These are phyloP conservation scores for Talaromyces amestolkiae DNA, from an alignment of 2,329 filamentous ascomycete genomes.

Conservation along the genomic window DNA sequence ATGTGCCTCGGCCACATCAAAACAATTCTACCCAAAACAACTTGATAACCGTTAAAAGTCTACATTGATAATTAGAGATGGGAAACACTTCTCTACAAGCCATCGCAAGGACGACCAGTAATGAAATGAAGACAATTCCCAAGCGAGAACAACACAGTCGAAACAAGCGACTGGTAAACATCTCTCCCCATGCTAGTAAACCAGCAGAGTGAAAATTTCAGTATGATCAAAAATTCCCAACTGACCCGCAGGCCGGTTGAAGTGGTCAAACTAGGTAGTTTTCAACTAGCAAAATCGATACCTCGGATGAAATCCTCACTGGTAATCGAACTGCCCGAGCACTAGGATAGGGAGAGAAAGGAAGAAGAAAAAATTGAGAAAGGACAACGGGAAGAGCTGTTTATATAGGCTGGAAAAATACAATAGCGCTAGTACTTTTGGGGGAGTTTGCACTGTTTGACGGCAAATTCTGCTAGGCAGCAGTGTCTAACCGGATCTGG, in stretches of 20 bases:
- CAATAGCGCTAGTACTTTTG: constrained; percentile 9
- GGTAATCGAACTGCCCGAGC: constrained; percentile 74
- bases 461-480: neutral
- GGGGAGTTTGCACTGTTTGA: constrained; percentile 17
- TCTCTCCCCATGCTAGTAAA: neutral
- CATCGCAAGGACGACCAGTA: constrained; percentile 36
- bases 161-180: neutral
- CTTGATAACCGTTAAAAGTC: neutral
- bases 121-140: constrained; percentile 39
- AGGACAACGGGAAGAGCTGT: constrained; percentile 9
- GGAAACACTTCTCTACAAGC: constrained; percentile 38
- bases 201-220: neutral
- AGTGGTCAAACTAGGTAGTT: constrained; percentile 78
- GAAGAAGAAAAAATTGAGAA: constrained; percentile 31
- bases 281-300: constrained; percentile 88
- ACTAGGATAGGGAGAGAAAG: constrained; percentile 42
- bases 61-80: neutral
- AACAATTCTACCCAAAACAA: neutral
- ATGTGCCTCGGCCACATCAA: neutral
- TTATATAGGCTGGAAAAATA: constrained; percentile 25
- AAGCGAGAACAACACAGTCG: constrained; percentile 9
- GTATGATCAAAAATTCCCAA: constrained; percentile 73
- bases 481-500: neutral
- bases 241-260: constrained; percentile 66
- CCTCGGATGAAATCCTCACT: constrained; percentile 85